Evolutionary conservation across 805 yeast species (phyloP).

Genomic region (Lipomyces orientalis): DNA sequence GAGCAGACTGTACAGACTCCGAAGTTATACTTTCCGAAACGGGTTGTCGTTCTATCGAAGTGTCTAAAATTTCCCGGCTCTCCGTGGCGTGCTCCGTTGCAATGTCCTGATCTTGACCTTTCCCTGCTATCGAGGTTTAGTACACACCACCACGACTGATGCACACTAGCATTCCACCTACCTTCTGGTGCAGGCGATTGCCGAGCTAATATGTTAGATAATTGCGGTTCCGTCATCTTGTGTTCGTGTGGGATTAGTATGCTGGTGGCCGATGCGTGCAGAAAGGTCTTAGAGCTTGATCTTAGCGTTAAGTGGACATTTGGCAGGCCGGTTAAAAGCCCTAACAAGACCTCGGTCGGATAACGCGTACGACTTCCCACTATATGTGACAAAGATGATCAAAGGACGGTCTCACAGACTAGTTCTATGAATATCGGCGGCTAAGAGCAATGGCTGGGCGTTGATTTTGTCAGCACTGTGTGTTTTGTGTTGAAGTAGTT

Average conservation of each 20-base stretch:
- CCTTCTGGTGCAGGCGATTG: neutral
- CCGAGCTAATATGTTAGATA: neutral
- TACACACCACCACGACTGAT: neutral
- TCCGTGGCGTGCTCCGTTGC: neutral
- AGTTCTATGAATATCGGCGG: no score
- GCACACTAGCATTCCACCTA: neutral
- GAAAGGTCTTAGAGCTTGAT: neutral
- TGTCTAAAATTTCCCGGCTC: neutral
- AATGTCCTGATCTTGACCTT: neutral
- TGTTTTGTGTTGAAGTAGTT: neutral
- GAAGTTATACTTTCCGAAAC: neutral
- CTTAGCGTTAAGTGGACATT: neutral
- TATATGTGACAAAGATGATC: neutral
- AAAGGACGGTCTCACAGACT: neutral
- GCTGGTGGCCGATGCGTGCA: no score
- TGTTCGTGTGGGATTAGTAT: neutral
- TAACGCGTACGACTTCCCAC: neutral
- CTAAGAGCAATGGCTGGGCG: no score
- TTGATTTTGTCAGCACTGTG: neutral
- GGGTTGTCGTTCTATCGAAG: neutral
- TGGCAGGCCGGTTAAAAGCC: neutral
- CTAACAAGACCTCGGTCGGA: neutral
- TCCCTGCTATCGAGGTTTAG: neutral
- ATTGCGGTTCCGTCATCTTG: neutral
- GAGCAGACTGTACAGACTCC: neutral